Base-by-base conservation (phyloP, 352 stramenopile species). In the Globisporangium yorkense region DNA sequence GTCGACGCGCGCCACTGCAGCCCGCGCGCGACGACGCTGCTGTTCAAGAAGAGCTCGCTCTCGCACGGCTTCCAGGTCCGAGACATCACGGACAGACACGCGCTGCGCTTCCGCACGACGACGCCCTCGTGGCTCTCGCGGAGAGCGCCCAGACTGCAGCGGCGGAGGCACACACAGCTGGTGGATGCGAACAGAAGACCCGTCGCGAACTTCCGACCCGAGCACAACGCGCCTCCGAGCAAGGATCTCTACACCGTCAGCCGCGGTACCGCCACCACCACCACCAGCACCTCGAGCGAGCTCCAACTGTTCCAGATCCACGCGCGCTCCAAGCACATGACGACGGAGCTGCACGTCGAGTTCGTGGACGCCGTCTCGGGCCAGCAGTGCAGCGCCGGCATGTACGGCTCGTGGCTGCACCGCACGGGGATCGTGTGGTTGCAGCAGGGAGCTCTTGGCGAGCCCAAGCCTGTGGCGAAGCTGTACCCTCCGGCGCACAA, bases 61-160 rank as follows among this genome's bases (percentile, higher is more conserved):
- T 43, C 48, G 13, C 6, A 27, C 16, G 8, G 48, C 48, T 41
- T 54, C 15, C 48, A 39, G 21, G n/a, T 54, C 15, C 48, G 48
- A 13, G 48, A 54, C 48, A 54, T 54, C 48, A 54, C 48, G 16
- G 48, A 40, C 29, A 54, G 40, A 13, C 16, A 54, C 31, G 48
- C 48, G 48, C 27, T 54, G 48, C 48, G 31, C 21, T 54, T 54
- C 27, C 27, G 27, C 29, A 54, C 48, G 5, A 27, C 48, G 29
- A 31, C 29, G 2, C 21, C 29, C 12, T 54, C 48, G 29, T 54
- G 48, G 48, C 48, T 31, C 48, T 7, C 16, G 20, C 6, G 44
- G 8, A 12, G n/a, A 21, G 13, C 41, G 41, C 5, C 18, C 3
- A 35, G 6, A 7, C 31, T 3, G 6, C 31, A 35, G 3, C 31